A percentile compares a stretch with the other conserved stretches of the same genome.
Conservation (phyloP, 805 yeast species). For the Metschnikowia gelsemii region DNA sequence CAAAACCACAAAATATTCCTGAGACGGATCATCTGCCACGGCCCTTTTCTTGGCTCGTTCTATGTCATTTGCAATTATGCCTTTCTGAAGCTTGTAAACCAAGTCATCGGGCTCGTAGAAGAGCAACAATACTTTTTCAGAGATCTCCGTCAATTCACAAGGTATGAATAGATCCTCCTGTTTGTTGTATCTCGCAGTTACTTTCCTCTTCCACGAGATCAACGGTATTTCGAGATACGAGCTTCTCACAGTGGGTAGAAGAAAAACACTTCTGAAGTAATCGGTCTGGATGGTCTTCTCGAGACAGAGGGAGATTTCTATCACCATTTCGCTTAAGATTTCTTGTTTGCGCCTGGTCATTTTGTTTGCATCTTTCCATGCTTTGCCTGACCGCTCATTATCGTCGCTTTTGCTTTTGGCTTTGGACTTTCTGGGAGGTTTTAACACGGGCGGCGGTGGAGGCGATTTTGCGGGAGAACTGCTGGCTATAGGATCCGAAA, state of each 20-base stretch:
- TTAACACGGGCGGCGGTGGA: slow-evolving; percentile 9
- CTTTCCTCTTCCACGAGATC: slow-evolving; percentile 52
- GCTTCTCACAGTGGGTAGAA: slow-evolving; percentile 24
- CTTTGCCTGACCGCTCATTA: slow-evolving; percentile 22
- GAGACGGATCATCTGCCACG: slow-evolving; percentile 20
- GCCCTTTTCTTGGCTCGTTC: slow-evolving; percentile 10
- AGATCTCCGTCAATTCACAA: slow-evolving; percentile 34
- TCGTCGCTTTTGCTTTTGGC: background rate
- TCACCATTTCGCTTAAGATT: slow-evolving; percentile 48
- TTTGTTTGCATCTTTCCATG: slow-evolving; percentile 36
- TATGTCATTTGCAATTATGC: slow-evolving; percentile 11
- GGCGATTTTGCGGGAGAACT: slow-evolving; percentile 12
- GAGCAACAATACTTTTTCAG: slow-evolving; percentile 47
- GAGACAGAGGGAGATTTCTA: slow-evolving; percentile 37
- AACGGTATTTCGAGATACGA: slow-evolving; percentile 37
- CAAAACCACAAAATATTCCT: slow-evolving; percentile 37
- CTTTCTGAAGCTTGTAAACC: slow-evolving; percentile 22
- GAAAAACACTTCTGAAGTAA: slow-evolving; percentile 19
- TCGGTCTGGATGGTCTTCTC: slow-evolving; percentile 29
- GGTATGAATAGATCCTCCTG: slow-evolving; percentile 57
- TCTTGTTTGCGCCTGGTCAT: slow-evolving; percentile 48
- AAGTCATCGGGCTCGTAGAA: slow-evolving; percentile 50
- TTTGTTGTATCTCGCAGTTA: slow-evolving; percentile 49
- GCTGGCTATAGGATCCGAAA: slow-evolving; percentile 12
- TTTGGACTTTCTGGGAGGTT: slow-evolving; percentile 3